Evolutionary conservation across 2,329 filamentous ascomycete genomes (phyloP), one percentile per base, ranked within the genome.

Genomic region (Penicillium corylophilum): DNA sequence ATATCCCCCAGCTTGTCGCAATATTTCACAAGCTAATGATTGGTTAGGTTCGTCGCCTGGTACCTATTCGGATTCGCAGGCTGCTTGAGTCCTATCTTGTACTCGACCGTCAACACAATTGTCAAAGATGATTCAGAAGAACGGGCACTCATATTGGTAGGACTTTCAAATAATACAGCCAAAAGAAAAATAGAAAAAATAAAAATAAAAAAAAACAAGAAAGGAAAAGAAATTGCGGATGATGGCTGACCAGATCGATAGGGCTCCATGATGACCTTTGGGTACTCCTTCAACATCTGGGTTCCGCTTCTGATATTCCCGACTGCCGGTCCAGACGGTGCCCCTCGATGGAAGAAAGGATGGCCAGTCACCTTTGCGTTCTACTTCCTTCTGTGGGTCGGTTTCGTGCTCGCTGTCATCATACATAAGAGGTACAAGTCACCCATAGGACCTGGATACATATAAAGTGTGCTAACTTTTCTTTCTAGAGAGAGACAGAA

Each of bases 361-460:
- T 80, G 77, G 68, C 75, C 77, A 0, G 71, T 78, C 5, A 72
- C 75, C 2, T 71, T 79, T 43, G 71, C 69, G 0, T 80, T 80
- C 45, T 72, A 74, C 31, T 64, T 76, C 39, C 59, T 78, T 3
- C 65, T 77, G 20, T 79, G 75, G 77, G 55, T 60, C 36, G 60
- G 61, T 0, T 67, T 66, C 23, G 45, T 67, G 18, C 29, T 56
- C 8, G 45, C 62, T 3, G 36, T 64, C 39, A 9, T 64, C 2
- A 41, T 66, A 38, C 50, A 63, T 44, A 46, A 53, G 55, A 49
- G 61, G 56, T 64, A 51, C 39, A 23, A 6, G 16, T 9, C 13
- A 4, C 22, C 2, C 4, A n/a, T 6, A 10, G 20, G 18, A 18
- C 4, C n/a, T 48, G 18, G 33, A 22, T 4, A 46, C 33, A 12